Base-by-base conservation (phyloP, 2,329 filamentous ascomycete genomes). In the Myriangium duriaei region DNA sequence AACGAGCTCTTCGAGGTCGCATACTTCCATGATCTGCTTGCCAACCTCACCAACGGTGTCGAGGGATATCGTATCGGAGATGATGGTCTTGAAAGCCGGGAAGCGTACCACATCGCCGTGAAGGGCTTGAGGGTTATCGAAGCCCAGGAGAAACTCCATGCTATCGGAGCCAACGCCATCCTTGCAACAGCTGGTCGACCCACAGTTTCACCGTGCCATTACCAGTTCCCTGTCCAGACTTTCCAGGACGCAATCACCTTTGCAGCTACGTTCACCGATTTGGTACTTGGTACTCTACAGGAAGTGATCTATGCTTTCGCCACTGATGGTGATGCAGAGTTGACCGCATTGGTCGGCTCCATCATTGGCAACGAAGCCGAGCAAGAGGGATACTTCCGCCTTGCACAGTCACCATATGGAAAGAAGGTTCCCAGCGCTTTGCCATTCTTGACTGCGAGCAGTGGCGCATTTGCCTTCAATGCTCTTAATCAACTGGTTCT, bases 281-380 rank as follows among this genome's bases (percentile, higher is more conserved):
- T 83, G 7, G 77, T 81, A 1, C 65, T 85, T 4, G 79, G 78
- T 10, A 78, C 75, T 0, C 66, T 85, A 1, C 76, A 79, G 52
- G 76, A 78, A 39, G 72, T 75, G 5, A 64, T 69, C 15, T 63
- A 72, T 29, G 57, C 68, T 16, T 73, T 82, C 31, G 71, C 70
- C 11, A 52, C 61, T 15, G 71, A 71, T 40, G 67, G 68, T 4
- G 72, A 77, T 41, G 51, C 56, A 4, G 67, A 55, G 3, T 60
- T 79, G 1, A 70, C 79, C 14, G 70, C 71, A 16, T 60, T 67
- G 14, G 58, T 81, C 36, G 65, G 69, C 1, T 72, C 76, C 3
- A 67, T 79, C 43, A 72, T 82, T 40, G 79, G 76, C n/a, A 76
- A 84, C 50, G 78, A 84, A 61, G 80, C 76, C 42, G 74, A 82